Base-by-base conservation (phyloP, 1,284 basidiomycete genomes). In the Naganishia albida region DNA sequence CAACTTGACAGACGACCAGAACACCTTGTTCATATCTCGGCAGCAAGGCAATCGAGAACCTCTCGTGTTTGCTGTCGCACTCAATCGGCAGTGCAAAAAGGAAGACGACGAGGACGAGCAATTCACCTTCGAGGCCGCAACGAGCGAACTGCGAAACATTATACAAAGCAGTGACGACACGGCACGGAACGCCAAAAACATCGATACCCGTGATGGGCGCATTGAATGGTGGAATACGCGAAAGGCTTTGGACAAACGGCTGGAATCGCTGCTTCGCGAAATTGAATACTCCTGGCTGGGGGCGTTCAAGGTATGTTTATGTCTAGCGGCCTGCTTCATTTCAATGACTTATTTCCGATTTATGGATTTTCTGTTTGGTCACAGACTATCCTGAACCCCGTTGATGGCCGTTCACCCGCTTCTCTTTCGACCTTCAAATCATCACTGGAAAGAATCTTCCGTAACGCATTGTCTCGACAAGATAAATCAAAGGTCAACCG, bases 211-310 rank as follows among this genome's bases (percentile, higher is more conserved):
- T 53, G 64, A 62, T 42, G 71, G 51, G 18, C 83, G 85, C n/a
- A 81, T 83, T 1, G 83, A 82, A 1, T 98, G 95, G 95, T 99
- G 95, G 95, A 85, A 85, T 43, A 83, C 87, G 59, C 83, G 93
- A 13, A 81, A 83, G 49, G 84, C 83, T 30, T 83, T 99, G 34
- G 94, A 99, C 74, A 82, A 81, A 54, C 83, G 91, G 30, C 77
- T 99, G 73, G 82, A 86, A 55, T 85, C 86, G 40, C 80, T 99
- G 10, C 79, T 97, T 30, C 86, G 86, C 68, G 90, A 87, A 68
- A 88, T 99, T 42, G 95, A 99, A 75, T 92, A 90, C 72, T 92
- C 89, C 72, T 99, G 96, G 96, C 82, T 99, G 2, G 95, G 96
- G 1, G 93, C 89, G 25, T 98, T 97, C 85, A 98, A 98, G 85